Conservation (phyloP, 2,329 filamentous ascomycete genomes). For the Penicillium brasilianum region DNA sequence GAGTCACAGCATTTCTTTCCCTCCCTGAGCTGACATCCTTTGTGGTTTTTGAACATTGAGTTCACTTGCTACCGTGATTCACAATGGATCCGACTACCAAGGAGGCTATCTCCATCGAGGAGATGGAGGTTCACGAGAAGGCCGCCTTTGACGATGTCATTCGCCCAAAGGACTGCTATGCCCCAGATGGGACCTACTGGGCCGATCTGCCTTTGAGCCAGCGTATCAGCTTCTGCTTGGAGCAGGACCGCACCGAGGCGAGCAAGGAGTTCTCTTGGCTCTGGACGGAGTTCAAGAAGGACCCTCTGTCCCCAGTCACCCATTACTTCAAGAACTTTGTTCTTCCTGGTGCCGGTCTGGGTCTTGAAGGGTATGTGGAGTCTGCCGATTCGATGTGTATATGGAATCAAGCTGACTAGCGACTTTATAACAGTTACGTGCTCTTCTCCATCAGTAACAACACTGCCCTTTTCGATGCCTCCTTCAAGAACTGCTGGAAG, state of each 20-base stretch:
- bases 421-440: slow-evolving; percentile 20
- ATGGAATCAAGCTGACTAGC: background rate
- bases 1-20: slow-evolving; percentile 5
- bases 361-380: slow-evolving; percentile 85
- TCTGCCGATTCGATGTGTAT: background rate
- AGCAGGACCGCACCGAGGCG: slow-evolving; percentile 73
- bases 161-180: slow-evolving; percentile 86
- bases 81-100: slow-evolving; percentile 21
- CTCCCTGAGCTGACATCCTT: background rate
- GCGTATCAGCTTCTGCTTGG: slow-evolving; percentile 74
- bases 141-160: slow-evolving; percentile 77
- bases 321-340: slow-evolving; percentile 91
- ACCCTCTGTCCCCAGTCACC: slow-evolving; percentile 77
- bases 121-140: slow-evolving; percentile 63
- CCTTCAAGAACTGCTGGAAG: slow-evolving; percentile 80
- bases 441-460: slow-evolving; percentile 96
- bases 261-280: slow-evolving; percentile 68
- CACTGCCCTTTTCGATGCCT: slow-evolving; percentile 74
- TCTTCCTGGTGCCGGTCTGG: slow-evolving; percentile 86
- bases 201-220: slow-evolving; percentile 76
- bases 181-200: slow-evolving; percentile 84
- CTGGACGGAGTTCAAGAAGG: slow-evolving; percentile 80
- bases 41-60: slow-evolving; percentile 3
- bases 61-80: slow-evolving; percentile 9
- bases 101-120: slow-evolving; percentile 46